phyloP scores from a whole-genome alignment of 208 protist species.

The Trypanosoma avium region DNA sequence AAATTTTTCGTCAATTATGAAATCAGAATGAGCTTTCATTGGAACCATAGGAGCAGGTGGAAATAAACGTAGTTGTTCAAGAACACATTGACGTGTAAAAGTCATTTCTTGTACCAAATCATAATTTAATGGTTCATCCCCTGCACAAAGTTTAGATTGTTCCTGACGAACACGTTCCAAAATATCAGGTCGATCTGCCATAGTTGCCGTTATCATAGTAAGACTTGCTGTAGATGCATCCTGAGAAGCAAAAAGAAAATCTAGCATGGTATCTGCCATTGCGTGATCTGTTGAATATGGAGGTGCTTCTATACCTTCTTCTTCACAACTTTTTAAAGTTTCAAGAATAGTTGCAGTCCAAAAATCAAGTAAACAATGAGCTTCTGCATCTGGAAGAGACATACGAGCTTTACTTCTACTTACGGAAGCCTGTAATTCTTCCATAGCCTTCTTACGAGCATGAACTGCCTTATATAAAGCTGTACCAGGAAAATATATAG shows the following conservation, averaged over 20 bases:
- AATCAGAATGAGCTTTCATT: constrained; percentile 80
- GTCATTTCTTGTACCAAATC: constrained; percentile 89
- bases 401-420: constrained; percentile 73
- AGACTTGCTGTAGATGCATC: constrained; percentile 82
- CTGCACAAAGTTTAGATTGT: constrained; percentile 74
- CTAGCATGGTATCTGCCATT: constrained; percentile 90
- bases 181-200: constrained; percentile 89
- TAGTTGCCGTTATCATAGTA: constrained; percentile 84
- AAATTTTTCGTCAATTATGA: constrained; percentile 78
- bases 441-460: constrained; percentile 85
- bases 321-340: constrained; percentile 69
- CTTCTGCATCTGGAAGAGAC: constrained; percentile 67
- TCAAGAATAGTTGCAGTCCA: constrained; percentile 82
- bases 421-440: constrained; percentile 77
- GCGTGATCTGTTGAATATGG: constrained; percentile 76
- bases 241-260: constrained; percentile 95
- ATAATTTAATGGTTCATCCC: constrained; percentile 77
- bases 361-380: constrained; percentile 92
- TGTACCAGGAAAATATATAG: constrained; percentile 91
- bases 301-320: constrained; percentile 67
- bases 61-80: constrained; percentile 79
- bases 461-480: constrained; percentile 89
- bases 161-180: constrained; percentile 86
- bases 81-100: constrained; percentile 86
- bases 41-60: constrained; percentile 82